These are phyloP conservation scores for Chrysanthemum lavandulifolium DNA, from an alignment of 129 eudicot genomes.

Conservation along the genomic window DNA sequence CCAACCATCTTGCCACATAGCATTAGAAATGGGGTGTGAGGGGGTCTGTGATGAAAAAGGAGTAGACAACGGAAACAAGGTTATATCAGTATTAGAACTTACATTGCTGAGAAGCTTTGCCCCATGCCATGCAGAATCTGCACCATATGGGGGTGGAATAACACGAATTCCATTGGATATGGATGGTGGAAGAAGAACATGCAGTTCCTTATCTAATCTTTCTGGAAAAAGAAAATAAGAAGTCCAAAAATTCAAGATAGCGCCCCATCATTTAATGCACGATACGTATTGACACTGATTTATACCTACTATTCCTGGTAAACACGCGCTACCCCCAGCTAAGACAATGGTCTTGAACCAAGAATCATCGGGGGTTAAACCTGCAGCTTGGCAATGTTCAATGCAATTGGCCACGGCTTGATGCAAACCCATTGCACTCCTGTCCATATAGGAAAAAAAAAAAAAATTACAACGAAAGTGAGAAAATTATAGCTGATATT, in stretches of 20 bases:
- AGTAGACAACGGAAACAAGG: not conserved
- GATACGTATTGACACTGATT: not conserved
- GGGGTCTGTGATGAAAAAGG: not conserved
- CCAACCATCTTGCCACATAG: too few species aligned
- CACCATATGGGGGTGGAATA: constrained; percentile 82
- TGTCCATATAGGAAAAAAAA: constrained; percentile 27
- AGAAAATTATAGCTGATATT: not conserved
- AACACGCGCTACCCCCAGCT: constrained; percentile 89
- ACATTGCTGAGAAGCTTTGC: constrained; percentile 96
- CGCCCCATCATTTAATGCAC: not conserved
- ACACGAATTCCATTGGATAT: constrained; percentile 70
- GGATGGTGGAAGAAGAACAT: constrained; percentile 49
- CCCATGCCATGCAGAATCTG: constrained; percentile 93
- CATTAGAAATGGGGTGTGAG: too few species aligned
- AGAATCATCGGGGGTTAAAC: constrained; percentile 56
- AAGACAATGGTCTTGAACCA: constrained; percentile 93
- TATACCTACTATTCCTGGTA: constrained; percentile 88
- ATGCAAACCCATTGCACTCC: constrained; percentile 82
- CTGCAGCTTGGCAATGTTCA: constrained; percentile 88
- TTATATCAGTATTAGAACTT: constrained; percentile 18
- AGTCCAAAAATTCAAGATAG: not conserved
- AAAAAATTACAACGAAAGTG: constrained; percentile 11
- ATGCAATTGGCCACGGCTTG: constrained; percentile 88
- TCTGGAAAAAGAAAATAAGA: constrained; percentile 47
- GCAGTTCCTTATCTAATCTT: constrained; percentile 89